Evolutionary conservation across 352 stramenopile species (phyloP), one percentile per base, ranked within the genome.

Genomic region (Phytophthora pinifolia): DNA sequence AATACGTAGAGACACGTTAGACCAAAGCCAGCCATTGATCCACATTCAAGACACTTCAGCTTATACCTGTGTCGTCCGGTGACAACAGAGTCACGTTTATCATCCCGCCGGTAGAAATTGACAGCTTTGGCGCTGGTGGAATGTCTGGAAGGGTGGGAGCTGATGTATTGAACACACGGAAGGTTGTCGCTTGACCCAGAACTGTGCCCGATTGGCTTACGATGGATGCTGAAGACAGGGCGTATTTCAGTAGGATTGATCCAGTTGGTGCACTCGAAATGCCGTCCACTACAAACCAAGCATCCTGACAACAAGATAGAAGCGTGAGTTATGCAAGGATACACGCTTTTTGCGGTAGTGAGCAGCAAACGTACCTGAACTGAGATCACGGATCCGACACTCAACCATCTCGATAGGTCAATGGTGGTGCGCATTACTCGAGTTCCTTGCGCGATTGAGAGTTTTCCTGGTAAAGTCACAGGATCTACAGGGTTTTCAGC

Each of bases 51-150:
- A 22, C 18, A 37, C 17, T 3, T n/a, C 9, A 52, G 20, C 20
- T 10, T 12, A 14, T 59, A 79, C 70, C 74, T 1, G 74, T 84
- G 41, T 84, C 74, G 18, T 66, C 30, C 6, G 71, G 71, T 0
- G 71, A 76, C 0, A 64, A 13, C 2, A 81, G 25, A 12, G 31
- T 50, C 12, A 71, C 36, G 18, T 49, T 65, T 1, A 86, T 50
- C 10, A 78, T 66, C 18, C 79, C 79, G 12, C 79, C 79, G 6
- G 73, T 87, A 1, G 68, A 47, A 12, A 59, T 59, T 9, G 74
- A 34, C 2, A 83, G 33, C 4, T 27, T 62, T 9, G 72, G 73
- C 2, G 37, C 20, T 5, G 60, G 75, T 1, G 77, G 74, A 0
- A 66, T 29, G 1, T 48, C 47, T 0, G 77, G 80, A 6, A 83